phyloP scores from a whole-genome alignment of 2,329 filamentous ascomycete species.

The Zymoseptoria crescenta region DNA sequence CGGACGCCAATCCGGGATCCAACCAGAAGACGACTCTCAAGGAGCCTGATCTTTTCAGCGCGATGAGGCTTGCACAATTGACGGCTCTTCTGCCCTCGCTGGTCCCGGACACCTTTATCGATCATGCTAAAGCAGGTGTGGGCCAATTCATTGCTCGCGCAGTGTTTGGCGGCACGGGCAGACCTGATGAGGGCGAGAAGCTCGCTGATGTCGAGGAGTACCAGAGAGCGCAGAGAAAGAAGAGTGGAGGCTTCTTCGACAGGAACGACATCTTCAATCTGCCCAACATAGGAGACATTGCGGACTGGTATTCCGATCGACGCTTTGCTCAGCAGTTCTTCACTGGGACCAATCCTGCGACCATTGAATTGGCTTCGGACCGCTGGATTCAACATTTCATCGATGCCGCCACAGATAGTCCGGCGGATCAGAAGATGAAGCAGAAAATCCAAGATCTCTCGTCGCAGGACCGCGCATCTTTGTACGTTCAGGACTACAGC shows the following conservation, averaged over 20 bases:
- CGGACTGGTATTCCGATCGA: conserved; percentile 39
- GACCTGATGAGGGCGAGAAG: conserved; percentile 10
- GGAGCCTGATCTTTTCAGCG: conserved; percentile 21
- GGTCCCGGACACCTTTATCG: conserved; percentile 17
- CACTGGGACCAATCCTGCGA: conserved; percentile 40
- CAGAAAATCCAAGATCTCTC: conserved; percentile 28
- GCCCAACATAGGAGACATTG: conserved; percentile 24
- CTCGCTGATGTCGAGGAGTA: conserved; percentile 11
- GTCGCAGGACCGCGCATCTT: conserved; percentile 24
- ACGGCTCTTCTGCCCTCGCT: conserved; percentile 17
- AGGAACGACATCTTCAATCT: conserved; percentile 23
- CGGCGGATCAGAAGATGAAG: conserved; percentile 26
- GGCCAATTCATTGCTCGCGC: conserved; percentile 4
- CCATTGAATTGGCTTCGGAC: conserved; percentile 31
- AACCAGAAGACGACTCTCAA: conserved; percentile 6
- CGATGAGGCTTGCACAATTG: conserved; percentile 21
- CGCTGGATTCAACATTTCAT: conserved; percentile 31
- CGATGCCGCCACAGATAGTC: conserved; percentile 23
- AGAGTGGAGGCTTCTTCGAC: conserved; percentile 5
- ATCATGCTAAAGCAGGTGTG: background rate
- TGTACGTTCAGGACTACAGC: conserved; percentile 40
- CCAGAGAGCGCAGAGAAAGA: conserved; percentile 8
- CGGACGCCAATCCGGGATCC: conserved; percentile 11
- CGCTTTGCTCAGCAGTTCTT: conserved; percentile 41
- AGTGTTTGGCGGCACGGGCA: conserved; percentile 9